A percentile compares a stretch with the other conserved stretches of the same genome.
These are phyloP conservation scores for Iberis pinnata DNA, from an alignment of 345 rosid genomes.

Conservation along the genomic window DNA sequence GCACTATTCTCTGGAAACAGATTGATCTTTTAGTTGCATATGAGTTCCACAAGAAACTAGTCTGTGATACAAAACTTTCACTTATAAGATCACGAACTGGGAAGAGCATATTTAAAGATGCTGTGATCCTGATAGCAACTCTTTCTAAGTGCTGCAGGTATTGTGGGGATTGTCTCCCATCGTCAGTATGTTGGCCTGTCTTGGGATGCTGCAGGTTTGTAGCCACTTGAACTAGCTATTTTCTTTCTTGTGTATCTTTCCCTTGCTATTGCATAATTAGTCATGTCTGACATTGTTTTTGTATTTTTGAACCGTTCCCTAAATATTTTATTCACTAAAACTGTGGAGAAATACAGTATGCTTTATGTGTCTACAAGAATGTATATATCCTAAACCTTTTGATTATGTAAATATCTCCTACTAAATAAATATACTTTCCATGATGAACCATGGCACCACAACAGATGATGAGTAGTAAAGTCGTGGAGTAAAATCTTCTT, in stretches of 20 bases:
- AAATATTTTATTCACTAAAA: constrained; percentile 44
- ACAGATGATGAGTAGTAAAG: constrained; percentile 31
- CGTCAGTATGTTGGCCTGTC: neutral
- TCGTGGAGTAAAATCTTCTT: constrained; percentile 30
- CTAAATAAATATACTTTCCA: constrained; percentile 36
- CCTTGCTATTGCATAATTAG: constrained; percentile 23
- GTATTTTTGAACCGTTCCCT: constrained; percentile 26
- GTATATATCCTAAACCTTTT: constrained; percentile 44
- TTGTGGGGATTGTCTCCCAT: constrained; percentile 9
- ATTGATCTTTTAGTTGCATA: neutral
- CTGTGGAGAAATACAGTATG: constrained; percentile 39
- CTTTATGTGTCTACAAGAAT: constrained; percentile 47
- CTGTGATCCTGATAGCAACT: constrained; percentile 1
- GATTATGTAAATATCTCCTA: constrained; percentile 28
- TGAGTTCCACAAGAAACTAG: neutral
- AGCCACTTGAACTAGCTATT: neutral
- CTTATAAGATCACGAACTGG: constrained; percentile 3
- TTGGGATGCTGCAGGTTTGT: constrained; percentile 18
- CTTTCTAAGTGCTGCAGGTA: constrained; percentile 13
- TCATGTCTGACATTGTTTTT: constrained; percentile 6
- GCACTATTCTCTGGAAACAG: constrained; percentile 1
- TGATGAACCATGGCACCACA: constrained; percentile 37
- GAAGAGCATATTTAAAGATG: constrained; percentile 3
- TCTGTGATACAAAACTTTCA: neutral
- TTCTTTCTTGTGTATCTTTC: constrained; percentile 16